Base-by-base conservation (phyloP, 805 yeast genomes). In the Candida succiphila region DNA sequence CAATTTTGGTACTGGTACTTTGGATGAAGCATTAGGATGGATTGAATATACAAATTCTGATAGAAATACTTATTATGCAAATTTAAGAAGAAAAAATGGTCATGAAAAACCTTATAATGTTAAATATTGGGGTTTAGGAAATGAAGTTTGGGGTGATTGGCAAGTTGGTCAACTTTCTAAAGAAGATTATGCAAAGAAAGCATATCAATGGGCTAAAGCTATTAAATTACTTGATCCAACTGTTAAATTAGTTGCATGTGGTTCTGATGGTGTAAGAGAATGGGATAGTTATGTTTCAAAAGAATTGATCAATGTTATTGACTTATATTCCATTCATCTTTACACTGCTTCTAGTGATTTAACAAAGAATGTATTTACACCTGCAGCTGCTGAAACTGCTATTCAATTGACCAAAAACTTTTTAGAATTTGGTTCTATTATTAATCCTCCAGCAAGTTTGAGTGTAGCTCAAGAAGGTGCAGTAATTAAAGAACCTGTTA, bases 111-210 rank as follows among this genome's bases (percentile, higher is more conserved):
- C 61, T 14, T 56, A 52, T 30, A 46, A 48, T 25, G 59, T 56
- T 29, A 56, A 56, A 40, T 56, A 56, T 36, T 56, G 61, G 61
- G 52, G 57, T 5, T 42, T 56, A 15, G 61, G 61, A 10, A 56
- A 56, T 34, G 61, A 56, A 39, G 57, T 56, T 18, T 56, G 56
- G 56, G 61, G 61, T 14, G 46, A 42, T 6, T 56, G 61, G 61
- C 61, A 56, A 35, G 58, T 56, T 25, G 60, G 59, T 15, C 59
- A 52, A 35, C 44, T 48, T 49, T 35, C 42, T 14, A 37, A 35
- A 25, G 56, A 50, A 32, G 56, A 56, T 26, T 56, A 56, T 33
- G 32, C 45, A 20, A 48, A 44, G 31, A 45, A 40, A 27, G 61
- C 61, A 0, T 36, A 32, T 12, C 51, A 56, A 38, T 56, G 61